Evolutionary conservation across 345 rosid species (phyloP).

Genomic region (Pistacia atlantica): DNA sequence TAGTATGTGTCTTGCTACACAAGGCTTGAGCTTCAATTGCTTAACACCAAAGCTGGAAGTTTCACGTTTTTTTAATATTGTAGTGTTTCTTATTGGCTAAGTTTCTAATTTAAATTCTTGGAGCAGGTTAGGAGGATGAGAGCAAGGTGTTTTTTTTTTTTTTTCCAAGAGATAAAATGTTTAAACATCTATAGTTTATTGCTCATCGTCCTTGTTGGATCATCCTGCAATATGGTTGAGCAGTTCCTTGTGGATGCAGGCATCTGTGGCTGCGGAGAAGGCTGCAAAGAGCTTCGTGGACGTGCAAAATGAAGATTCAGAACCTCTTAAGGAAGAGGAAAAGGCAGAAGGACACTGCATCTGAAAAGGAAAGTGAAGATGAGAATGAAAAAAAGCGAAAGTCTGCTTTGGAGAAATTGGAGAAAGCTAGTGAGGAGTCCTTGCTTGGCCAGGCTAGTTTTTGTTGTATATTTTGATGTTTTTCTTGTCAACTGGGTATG

Average conservation of each 20-base stretch:
- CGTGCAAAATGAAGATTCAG: conserved; percentile 59
- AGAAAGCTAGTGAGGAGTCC: conserved; percentile 83
- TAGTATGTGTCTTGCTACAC: not conserved
- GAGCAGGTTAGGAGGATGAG: not conserved
- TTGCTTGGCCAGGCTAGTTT: conserved; percentile 85
- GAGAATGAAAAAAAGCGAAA: conserved; percentile 60
- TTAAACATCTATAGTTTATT: not conserved
- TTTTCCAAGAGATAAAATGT: no score
- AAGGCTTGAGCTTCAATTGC: not conserved
- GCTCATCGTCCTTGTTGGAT: not conserved
- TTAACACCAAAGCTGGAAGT: not conserved
- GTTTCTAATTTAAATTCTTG: no score
- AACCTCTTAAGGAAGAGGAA: conserved; percentile 60
- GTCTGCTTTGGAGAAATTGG: conserved; percentile 74
- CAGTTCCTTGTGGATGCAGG: conserved; percentile 49
- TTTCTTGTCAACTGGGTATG: not conserved
- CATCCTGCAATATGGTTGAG: conserved; percentile 6
- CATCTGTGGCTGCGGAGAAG: conserved; percentile 78
- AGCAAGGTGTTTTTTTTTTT: not conserved
- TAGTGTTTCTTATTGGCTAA: not conserved
- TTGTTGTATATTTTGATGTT: conserved; percentile 19
- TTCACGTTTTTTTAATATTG: no score
- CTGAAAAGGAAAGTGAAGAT: conserved; percentile 62
- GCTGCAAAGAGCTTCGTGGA: conserved; percentile 86
- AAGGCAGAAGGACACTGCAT: conserved; percentile 44